These are phyloP conservation scores for Trichoderma polysporum DNA, from an alignment of 2,329 filamentous ascomycete species.

Conservation along the genomic window DNA sequence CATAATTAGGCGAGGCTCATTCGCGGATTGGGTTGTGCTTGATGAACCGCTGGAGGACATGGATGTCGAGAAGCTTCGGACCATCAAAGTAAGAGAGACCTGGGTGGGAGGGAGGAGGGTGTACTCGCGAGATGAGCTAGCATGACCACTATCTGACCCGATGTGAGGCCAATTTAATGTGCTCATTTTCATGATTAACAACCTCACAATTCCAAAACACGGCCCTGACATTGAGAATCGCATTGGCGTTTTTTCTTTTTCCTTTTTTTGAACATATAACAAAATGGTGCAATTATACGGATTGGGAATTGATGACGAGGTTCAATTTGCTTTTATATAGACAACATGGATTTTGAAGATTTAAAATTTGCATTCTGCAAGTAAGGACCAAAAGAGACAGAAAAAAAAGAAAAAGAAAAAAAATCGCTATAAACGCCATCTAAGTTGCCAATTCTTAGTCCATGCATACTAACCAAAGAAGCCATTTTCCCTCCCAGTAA, in stretches of 20 bases:
- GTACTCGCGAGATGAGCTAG: slow-evolving; percentile 32
- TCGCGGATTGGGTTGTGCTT: slow-evolving; percentile 71
- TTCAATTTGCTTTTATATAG: neutral
- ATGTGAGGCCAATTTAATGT: neutral
- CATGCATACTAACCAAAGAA: neutral
- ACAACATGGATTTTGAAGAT: neutral
- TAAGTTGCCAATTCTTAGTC: neutral
- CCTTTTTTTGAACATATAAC: neutral
- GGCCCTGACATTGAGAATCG: neutral
- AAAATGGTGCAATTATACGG: neutral
- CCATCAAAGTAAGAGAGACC: slow-evolving; percentile 60
- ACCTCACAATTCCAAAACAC: too few relatives aligned
- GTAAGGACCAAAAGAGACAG: neutral
- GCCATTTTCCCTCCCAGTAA: neutral
- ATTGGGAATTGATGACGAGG: neutral
- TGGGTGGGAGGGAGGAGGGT: slow-evolving; percentile 63
- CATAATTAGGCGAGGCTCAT: slow-evolving; percentile 57
- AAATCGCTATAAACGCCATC: slow-evolving; percentile 15
- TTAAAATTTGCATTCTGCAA: neutral
- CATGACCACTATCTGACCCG: neutral
- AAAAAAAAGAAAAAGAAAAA: neutral
- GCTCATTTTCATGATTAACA: neutral
- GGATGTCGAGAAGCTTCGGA: slow-evolving; percentile 52
- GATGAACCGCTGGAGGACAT: slow-evolving; percentile 55
- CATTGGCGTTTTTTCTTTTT: neutral